Evolutionary conservation across 805 yeast genomes (phyloP), one percentile per base, ranked within the genome.

Genomic region (Kuraishia hungarica): DNA sequence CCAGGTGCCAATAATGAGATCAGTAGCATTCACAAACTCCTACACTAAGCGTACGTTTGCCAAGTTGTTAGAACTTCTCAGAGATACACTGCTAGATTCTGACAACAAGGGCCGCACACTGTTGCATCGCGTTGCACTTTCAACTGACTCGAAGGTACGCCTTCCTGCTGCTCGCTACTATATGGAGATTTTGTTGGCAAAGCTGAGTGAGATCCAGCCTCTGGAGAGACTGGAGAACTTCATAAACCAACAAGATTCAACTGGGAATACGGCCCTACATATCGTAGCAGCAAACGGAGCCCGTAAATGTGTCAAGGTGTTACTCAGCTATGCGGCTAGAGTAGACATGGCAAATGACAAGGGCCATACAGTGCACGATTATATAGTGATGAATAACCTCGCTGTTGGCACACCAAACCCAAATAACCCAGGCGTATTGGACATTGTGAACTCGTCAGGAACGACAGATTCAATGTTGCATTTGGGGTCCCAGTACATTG

Each of bases 21-120:
- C 94, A 23, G 87, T 93, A 1, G 76, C 85, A 61, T 94, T 91
- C 72, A 92, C 96, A 53, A 94, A 94, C 71, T 87, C 96, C 55
- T 91, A 79, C 67, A 87, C 89, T 35, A 77, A 87, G 59, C 79
- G 91, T 58, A 82, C 93, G 17, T 93, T 94, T 64, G 87, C 94
- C 3, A 80, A 79, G 59, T 80, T 93, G 1, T 79, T 90, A 52
- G 94, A 89, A 54, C 72, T 91, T 51, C 75, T 94, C 53, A 84
- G 85, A 57, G 86, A 84, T 55, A 86, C 94, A 8, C 76, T 89
- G n/a, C 82, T 88, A 59, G 87, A 86, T 66, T 77, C 87, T 10
- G 98, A 94, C 70, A 72, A 77, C 10, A 78, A 80, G 53, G 84
- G 83, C 19, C 82, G 89, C 61, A 90, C 96, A 0, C 84, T 96